Evolutionary conservation across 108 stramenopile genomes (phyloP).

Genomic region (Asterionellopsis glacialis): DNA sequence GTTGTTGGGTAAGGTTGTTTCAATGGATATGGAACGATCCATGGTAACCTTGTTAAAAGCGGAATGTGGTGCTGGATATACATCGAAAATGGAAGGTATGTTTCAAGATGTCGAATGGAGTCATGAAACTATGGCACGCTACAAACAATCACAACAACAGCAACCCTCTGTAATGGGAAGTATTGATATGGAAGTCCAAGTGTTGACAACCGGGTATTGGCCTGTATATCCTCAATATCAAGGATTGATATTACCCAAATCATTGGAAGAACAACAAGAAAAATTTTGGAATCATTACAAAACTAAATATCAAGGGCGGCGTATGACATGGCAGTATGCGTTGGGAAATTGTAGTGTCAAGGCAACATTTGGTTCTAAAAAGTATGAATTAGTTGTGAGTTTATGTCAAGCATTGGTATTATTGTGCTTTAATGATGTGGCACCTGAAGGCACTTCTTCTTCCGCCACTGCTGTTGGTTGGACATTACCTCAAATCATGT

Average conservation of each 20-base stretch:
- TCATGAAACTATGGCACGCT: conserved; percentile 84
- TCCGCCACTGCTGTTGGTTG: no score
- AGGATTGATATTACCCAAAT: conserved; percentile 58
- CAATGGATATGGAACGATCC: conserved; percentile 84
- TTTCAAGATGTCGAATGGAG: conserved; percentile 97
- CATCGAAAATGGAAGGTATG: conserved; percentile 99
- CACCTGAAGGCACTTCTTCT: conserved; percentile 14
- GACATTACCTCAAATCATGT: conserved; percentile 63
- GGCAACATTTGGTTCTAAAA: conserved; percentile 41
- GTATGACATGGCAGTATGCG: conserved; percentile 94
- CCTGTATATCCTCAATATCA: conserved; percentile 84
- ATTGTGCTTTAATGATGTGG: conserved; percentile 73
- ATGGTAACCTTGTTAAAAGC: conserved; percentile 93
- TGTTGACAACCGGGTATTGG: conserved; percentile 96
- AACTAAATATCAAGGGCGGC: conserved; percentile 89
- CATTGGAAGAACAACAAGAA: conserved; percentile 44
- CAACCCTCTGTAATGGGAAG: conserved; percentile 10
- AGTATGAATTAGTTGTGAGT: conserved; percentile 81
- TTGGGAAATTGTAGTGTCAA: conserved; percentile 83
- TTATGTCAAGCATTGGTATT: conserved; percentile 92
- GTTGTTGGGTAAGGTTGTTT: conserved; percentile 79
- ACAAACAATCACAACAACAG: conserved; percentile 52
- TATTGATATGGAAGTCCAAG: conserved; percentile 85
- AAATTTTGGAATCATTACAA: conserved; percentile 82
- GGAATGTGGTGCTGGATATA: conserved; percentile 97